Base-by-base conservation (phyloP, 305 asterid genomes). In the Fraxinus velutina region DNA sequence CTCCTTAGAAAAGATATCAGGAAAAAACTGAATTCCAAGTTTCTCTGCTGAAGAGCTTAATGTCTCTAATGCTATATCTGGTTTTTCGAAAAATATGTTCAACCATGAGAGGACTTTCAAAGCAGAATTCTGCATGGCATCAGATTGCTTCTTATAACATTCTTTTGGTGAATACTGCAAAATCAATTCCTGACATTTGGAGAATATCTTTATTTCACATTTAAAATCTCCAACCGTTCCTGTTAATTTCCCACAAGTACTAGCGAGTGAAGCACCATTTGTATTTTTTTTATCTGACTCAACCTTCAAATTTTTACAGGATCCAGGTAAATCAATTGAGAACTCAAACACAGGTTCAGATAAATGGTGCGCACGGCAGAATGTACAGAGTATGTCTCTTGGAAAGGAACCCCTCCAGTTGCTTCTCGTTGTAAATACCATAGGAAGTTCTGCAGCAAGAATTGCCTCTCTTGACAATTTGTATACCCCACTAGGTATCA, bases 351-450 rank as follows among this genome's bases (percentile, higher is more conserved):
- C 85, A 73, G 99, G 99, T 88, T 94, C 99, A 47, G 94, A 85
- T 83, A 94, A 86, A 84, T 84, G 90, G 85, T 91, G 94, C 85
- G 87, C 91, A 52, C 97, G 98, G 85, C 97, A 94, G 79, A 96
- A 92, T 78, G 97, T 86, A 81, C 86, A 86, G 13, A 96, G 94
- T 70, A 92, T 84, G 75, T 96, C 97, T 88, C 92, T 94, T 3
- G 97, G 99, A 37, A 88, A 84, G 78, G 93, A 82, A 76, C 97
- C 98, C 91, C 92, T 92, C 98, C 99, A 96, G 75, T 89, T 92
- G 90, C 83, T 86, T 87, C 86, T 90, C 44, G 93, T 86, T 10
- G 97, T 91, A 84, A 86, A 93, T 81, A 87, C 86, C 80, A 73
- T 74, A 74, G 99, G 99, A 88, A 95, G 85, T 79, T 94, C 92